A percentile compares a stretch with the other conserved stretches of the same genome.
These are phyloP conservation scores for Salix arbutifolia DNA, from an alignment of 345 rosid species.

Conservation along the genomic window DNA sequence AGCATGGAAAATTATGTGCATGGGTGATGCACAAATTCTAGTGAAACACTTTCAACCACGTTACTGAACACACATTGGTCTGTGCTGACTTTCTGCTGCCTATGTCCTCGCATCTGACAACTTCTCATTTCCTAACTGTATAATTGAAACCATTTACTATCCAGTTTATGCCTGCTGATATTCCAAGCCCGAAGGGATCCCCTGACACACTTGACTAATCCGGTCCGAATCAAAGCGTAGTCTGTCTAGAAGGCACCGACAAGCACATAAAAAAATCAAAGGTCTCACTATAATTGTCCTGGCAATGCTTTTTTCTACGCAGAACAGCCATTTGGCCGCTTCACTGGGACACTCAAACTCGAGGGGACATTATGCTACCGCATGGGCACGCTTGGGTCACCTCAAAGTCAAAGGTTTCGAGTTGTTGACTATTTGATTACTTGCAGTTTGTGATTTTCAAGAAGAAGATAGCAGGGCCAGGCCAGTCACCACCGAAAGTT, in stretches of 20 bases:
- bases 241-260: neutral
- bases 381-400: neutral
- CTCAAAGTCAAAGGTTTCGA: neutral
- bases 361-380: neutral
- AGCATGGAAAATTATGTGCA: too few relatives aligned
- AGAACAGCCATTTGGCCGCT: neutral
- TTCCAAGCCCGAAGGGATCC: neutral
- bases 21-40: too few relatives aligned
- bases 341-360: neutral
- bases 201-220: neutral
- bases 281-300: neutral
- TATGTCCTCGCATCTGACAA: too few relatives aligned
- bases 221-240: neutral
- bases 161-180: too few relatives aligned
- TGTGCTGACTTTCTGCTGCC: too few relatives aligned
- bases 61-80: too few relatives aligned
- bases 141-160: too few relatives aligned
- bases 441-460: neutral
- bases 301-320: neutral
- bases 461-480: neutral
- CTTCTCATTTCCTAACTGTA: too few relatives aligned
- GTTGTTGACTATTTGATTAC: neutral
- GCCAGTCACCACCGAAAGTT: neutral
- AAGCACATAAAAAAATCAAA: neutral
- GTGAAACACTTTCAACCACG: too few relatives aligned